These are phyloP conservation scores for Beauveria sp. DNA, from an alignment of 2,329 filamentous ascomycete genomes.

Conservation along the genomic window DNA sequence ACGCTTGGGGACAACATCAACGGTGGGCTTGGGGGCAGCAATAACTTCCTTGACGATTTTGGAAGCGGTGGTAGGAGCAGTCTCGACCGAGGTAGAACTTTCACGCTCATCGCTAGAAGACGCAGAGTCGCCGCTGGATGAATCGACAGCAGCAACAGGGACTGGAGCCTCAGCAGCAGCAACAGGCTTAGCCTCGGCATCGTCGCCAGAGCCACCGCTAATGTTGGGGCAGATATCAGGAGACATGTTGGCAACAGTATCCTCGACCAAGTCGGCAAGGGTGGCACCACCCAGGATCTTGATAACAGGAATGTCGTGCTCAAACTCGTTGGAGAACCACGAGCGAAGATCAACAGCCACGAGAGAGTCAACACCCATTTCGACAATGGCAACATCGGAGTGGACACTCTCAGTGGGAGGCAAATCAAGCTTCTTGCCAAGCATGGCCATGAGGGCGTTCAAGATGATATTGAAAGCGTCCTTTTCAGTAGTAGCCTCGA, in stretches of 20 bases:
- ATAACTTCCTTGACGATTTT: constrained; percentile 3
- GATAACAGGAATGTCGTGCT: constrained; percentile 36
- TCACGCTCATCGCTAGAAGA: constrained; percentile 9
- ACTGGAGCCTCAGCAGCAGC: constrained; percentile 21
- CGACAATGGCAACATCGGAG: constrained; percentile 10
- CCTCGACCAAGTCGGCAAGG: constrained; percentile 14
- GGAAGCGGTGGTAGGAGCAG: neutral
- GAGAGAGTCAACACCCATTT: constrained; percentile 22
- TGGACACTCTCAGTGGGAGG: constrained; percentile 11
- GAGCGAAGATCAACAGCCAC: constrained; percentile 30
- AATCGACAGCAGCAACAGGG: constrained; percentile 13
- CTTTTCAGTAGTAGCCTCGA: constrained; percentile 11
- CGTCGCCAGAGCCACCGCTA: constrained; percentile 17
- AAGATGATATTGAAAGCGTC: constrained; percentile 10
- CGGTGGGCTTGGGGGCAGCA: neutral
- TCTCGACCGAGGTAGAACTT: constrained; percentile 4
- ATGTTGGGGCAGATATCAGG: constrained; percentile 11
- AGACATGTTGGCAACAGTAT: constrained; percentile 12
- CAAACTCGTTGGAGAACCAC: constrained; percentile 39
- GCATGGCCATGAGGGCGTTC: constrained; percentile 12
- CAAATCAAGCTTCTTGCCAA: constrained; percentile 14
- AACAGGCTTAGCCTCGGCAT: constrained; percentile 13
- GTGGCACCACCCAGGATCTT: constrained; percentile 33
- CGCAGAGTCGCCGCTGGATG: constrained; percentile 15
- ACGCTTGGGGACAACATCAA: constrained; percentile 1